Evolutionary conservation across 163 green algal species (phyloP).

Genomic region (Prototheca cutis): DNA sequence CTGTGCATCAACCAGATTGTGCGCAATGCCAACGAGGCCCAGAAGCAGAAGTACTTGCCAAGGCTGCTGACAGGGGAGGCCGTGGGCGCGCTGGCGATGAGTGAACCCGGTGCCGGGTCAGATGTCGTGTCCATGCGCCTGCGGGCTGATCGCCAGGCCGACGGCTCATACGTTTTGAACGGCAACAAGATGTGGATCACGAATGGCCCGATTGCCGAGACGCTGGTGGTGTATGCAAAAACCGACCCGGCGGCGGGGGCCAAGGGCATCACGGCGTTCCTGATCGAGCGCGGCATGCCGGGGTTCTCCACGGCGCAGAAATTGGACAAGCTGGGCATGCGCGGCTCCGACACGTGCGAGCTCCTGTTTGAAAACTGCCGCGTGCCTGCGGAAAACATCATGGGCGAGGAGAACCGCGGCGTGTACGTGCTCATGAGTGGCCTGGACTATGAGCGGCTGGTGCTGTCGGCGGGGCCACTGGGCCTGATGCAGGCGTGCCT

Average conservation of each 20-base stretch:
- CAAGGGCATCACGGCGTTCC: constrained; percentile 88
- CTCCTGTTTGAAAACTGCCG: constrained; percentile 75
- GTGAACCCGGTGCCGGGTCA: constrained; percentile 64
- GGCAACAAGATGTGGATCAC: constrained; percentile 73
- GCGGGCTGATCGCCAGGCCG: constrained; percentile 38
- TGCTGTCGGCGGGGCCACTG: constrained; percentile 71
- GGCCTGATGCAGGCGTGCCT: constrained; percentile 69
- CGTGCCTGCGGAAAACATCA: constrained; percentile 76
- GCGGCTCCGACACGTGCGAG: constrained; percentile 79
- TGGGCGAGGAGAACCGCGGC: constrained; percentile 63
- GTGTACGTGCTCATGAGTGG: constrained; percentile 64
- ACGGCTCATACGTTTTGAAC: constrained; percentile 55
- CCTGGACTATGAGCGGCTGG: constrained; percentile 79
- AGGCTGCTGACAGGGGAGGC: constrained; percentile 68
- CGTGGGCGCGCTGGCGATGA: constrained; percentile 84
- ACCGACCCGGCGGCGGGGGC: constrained; percentile 51
- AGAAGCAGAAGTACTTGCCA: constrained; percentile 71
- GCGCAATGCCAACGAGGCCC: constrained; percentile 54
- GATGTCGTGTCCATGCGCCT: constrained; percentile 84
- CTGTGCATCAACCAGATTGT: constrained; percentile 88
- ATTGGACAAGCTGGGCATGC: constrained; percentile 93
- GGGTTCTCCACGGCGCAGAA: constrained; percentile 86
- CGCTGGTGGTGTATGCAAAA: constrained; percentile 89
- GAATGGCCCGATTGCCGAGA: constrained; percentile 51
- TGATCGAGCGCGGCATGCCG: constrained; percentile 72